These are phyloP conservation scores for Euphorbia lathyris DNA, from an alignment of 345 rosid species.

Conservation along the genomic window DNA sequence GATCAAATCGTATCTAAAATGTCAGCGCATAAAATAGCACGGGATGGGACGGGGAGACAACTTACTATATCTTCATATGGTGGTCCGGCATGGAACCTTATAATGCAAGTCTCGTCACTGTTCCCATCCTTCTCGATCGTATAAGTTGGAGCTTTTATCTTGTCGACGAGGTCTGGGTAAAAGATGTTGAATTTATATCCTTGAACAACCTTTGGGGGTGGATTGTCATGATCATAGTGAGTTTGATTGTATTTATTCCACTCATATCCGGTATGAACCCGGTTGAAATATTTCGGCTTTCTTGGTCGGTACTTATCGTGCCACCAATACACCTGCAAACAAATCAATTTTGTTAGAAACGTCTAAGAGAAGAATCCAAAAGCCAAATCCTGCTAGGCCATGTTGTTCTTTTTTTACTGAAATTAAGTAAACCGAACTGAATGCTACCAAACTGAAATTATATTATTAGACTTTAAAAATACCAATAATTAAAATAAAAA, in stretches of 20 bases:
- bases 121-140: constrained; percentile 81
- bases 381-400: background rate
- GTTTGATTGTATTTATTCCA: constrained; percentile 98
- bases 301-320: constrained; percentile 95
- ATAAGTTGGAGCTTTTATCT: constrained; percentile 73
- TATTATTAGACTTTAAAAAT: too few relatives aligned
- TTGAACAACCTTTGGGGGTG: constrained; percentile 91
- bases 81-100: constrained; percentile 90
- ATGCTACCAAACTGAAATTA: too few relatives aligned
- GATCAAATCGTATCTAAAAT: background rate
- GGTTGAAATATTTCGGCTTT: constrained; percentile 90
- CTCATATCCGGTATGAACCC: constrained; percentile 98
- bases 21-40: background rate
- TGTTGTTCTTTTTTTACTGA: too few relatives aligned
- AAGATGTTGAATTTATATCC: constrained; percentile 94
- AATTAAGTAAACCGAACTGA: too few relatives aligned
- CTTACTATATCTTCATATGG: constrained; percentile 93
- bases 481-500: too few relatives aligned
- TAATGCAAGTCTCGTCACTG: constrained; percentile 75
- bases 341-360: background rate
- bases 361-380: background rate
- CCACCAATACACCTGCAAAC: constrained; percentile 90
- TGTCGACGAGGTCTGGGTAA: constrained; percentile 91
- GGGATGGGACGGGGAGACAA: constrained; percentile 1
- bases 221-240: constrained; percentile 93